phyloP scores from a whole-genome alignment of 805 yeast species.

The Hanseniaspora vineae region DNA sequence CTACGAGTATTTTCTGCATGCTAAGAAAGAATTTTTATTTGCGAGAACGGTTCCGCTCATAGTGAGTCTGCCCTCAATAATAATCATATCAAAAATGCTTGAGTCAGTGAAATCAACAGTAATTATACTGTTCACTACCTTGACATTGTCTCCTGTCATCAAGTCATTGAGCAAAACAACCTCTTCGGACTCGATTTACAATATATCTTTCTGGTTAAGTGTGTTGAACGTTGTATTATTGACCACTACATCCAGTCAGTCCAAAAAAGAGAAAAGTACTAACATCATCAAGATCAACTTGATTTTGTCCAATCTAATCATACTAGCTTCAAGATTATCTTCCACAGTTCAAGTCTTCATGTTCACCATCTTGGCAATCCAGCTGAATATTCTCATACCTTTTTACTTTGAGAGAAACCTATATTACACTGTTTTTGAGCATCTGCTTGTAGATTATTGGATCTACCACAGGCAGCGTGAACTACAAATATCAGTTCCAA shows the following conservation, averaged over 20 bases:
- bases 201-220: slow-evolving; percentile 69
- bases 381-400: slow-evolving; percentile 21
- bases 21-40: background rate
- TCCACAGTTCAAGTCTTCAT: slow-evolving; percentile 71
- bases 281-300: slow-evolving; percentile 63
- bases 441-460: background rate
- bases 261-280: slow-evolving; percentile 21
- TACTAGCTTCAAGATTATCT: slow-evolving; percentile 74
- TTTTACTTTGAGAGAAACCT: background rate
- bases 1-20: slow-evolving; percentile 28
- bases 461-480: background rate
- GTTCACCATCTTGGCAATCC: slow-evolving; percentile 44
- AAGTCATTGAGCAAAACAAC: slow-evolving; percentile 81
- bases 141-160: slow-evolving; percentile 79
- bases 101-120: slow-evolving; percentile 47
- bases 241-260: slow-evolving; percentile 9
- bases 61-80: slow-evolving; percentile 11
- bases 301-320: slow-evolving; percentile 74
- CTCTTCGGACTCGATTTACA: slow-evolving; percentile 92
- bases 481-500: background rate
- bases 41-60: background rate
- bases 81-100: slow-evolving; percentile 15
- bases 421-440: background rate
- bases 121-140: slow-evolving; percentile 54
- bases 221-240: slow-evolving; percentile 39